These are phyloP conservation scores for Podosphaera xanthii DNA, from an alignment of 2,329 filamentous ascomycete species.

Conservation along the genomic window DNA sequence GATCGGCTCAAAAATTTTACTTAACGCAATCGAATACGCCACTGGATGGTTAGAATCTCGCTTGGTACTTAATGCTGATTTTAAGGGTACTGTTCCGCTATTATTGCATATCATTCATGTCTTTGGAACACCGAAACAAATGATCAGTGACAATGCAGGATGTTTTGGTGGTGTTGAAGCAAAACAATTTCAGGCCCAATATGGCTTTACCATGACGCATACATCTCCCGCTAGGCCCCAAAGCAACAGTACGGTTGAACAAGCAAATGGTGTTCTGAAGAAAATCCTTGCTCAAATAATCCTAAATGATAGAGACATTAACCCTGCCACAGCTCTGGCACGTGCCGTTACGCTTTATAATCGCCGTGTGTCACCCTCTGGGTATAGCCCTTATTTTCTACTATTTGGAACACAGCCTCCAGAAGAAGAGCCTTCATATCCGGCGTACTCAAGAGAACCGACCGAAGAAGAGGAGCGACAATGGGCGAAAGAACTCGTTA, in stretches of 20 bases:
- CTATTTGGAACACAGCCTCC: background rate
- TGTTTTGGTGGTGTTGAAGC: background rate
- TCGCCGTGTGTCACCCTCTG: background rate
- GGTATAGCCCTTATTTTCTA: background rate
- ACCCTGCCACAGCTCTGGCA: background rate
- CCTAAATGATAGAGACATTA: too few relatives aligned
- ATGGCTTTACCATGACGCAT: background rate
- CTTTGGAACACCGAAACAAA: background rate
- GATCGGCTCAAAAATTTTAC: background rate
- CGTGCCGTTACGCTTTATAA: background rate
- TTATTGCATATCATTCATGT: background rate
- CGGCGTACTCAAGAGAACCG: background rate
- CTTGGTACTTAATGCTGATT: background rate
- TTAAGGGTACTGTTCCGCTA: background rate
- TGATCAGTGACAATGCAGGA: background rate
- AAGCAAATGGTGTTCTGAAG: background rate
- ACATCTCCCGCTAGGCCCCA: background rate
- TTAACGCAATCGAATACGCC: background rate
- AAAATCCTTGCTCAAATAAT: background rate
- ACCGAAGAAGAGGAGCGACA: background rate
- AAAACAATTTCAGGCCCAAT: background rate
- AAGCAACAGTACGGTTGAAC: background rate
- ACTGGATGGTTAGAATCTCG: background rate
- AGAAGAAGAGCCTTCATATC: background rate
- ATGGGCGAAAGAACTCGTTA: background rate